These are phyloP conservation scores for Penicillium sp. DNA, from an alignment of 2,329 filamentous ascomycete genomes.

Conservation along the genomic window DNA sequence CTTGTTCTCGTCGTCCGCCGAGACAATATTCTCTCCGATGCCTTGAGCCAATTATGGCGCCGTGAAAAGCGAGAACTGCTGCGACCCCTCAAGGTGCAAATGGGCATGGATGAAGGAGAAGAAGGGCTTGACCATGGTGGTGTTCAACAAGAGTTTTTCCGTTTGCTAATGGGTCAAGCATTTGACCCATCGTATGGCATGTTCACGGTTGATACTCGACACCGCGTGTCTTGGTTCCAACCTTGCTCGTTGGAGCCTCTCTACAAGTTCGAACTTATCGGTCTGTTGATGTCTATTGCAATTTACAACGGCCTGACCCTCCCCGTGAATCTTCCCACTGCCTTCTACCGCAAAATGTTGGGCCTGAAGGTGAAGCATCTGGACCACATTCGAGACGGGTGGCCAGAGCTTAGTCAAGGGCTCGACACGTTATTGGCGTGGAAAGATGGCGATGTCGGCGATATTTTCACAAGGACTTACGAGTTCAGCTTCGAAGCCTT, in stretches of 20 bases:
- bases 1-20: conserved; percentile 68
- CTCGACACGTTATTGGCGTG: conserved; percentile 71
- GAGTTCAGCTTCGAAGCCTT: conserved; percentile 71
- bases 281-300: conserved; percentile 82
- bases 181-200: conserved; percentile 71
- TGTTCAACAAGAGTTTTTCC: conserved; percentile 95
- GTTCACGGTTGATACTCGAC: conserved; percentile 75
- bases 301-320: conserved; percentile 91
- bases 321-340: conserved; percentile 81
- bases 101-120: conserved; percentile 79
- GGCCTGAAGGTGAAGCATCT: conserved; percentile 66
- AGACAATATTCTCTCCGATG: conserved; percentile 65
- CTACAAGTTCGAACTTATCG: conserved; percentile 88
- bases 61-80: conserved; percentile 77
- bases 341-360: conserved; percentile 77
- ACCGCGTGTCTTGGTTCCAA: conserved; percentile 82
- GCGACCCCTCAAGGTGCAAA: conserved; percentile 80
- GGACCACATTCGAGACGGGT: conserved; percentile 79
- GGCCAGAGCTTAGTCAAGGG: conserved; percentile 76
- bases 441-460: conserved; percentile 76
- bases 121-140: conserved; percentile 91
- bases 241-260: conserved; percentile 76
- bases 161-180: conserved; percentile 74
- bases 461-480: conserved; percentile 80
- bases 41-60: conserved; percentile 86